Conservation (phyloP, 148 eudicot species). For the Polygonum maritimum region DNA sequence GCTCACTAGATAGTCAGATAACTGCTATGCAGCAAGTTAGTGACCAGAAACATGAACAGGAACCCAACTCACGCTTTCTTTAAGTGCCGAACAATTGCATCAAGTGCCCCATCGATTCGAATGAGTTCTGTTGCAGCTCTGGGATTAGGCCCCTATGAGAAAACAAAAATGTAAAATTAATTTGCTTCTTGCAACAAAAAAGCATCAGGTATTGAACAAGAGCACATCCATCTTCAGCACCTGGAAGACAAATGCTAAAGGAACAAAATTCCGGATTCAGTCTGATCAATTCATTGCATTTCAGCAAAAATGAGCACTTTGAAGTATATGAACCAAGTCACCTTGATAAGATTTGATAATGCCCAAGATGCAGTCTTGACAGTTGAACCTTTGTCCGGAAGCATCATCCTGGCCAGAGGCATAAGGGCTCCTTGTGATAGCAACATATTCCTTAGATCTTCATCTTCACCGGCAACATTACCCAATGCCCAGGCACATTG, state of each 20-base stretch:
- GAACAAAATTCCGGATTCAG: background rate
- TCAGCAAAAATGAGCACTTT: background rate
- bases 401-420: conserved; percentile 92
- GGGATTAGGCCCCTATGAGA: conserved; percentile 77
- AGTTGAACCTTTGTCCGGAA: conserved; percentile 84
- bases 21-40: background rate
- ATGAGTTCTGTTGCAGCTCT: conserved; percentile 88
- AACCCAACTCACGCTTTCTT: conserved; percentile 57
- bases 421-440: conserved; percentile 82
- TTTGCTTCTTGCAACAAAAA: background rate
- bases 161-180: conserved; percentile 14
- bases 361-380: conserved; percentile 99
- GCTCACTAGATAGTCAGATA: background rate
- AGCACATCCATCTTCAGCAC: background rate
- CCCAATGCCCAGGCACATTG: conserved; percentile 99
- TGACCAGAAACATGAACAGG: background rate
- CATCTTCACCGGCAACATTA: conserved; percentile 98
- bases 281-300: background rate
- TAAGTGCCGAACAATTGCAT: conserved; percentile 75
- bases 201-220: background rate
- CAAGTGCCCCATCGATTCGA: conserved; percentile 61
- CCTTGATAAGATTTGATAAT: conserved; percentile 94
- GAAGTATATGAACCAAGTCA: conserved; percentile 2
- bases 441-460: conserved; percentile 75
- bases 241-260: background rate